A percentile compares a stretch with the other conserved stretches of the same genome.
Evolutionary conservation across 345 rosid genomes (phyloP).

Genomic region (Nasturtium officinale): DNA sequence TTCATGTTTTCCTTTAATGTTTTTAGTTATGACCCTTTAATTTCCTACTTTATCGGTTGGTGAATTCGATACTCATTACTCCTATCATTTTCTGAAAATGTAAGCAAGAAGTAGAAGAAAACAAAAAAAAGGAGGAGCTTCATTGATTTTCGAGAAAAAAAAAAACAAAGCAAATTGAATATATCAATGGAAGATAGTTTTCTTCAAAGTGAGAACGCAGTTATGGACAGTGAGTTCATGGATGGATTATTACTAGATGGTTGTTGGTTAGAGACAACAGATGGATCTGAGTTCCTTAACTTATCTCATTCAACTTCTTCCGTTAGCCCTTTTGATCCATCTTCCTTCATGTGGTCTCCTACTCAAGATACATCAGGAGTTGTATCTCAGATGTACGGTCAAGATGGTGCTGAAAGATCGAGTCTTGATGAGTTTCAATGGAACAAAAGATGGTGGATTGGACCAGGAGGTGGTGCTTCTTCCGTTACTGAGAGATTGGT

Average conservation of each 20-base stretch:
- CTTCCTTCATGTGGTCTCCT: constrained; percentile 55
- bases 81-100: constrained; percentile 27
- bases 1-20: constrained; percentile 33
- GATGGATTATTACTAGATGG: constrained; percentile 85
- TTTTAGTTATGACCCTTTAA: constrained; percentile 23
- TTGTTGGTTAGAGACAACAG: constrained; percentile 88
- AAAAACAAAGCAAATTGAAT: neutral
- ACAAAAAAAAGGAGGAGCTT: constrained; percentile 29
- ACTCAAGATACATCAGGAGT: constrained; percentile 37
- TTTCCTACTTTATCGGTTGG: constrained; percentile 23
- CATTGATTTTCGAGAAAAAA: constrained; percentile 15
- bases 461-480: constrained; percentile 50
- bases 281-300: constrained; percentile 76
- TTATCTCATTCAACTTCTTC: constrained; percentile 48
- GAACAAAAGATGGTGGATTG: constrained; percentile 76
- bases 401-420: constrained; percentile 44
- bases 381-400: constrained; percentile 42
- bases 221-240: constrained; percentile 74
- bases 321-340: constrained; percentile 51
- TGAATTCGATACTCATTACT: constrained; percentile 17
- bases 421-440: constrained; percentile 41
- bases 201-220: constrained; percentile 49
- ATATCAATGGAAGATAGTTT: constrained; percentile 59
- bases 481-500: constrained; percentile 73
- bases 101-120: constrained; percentile 11